Conservation (phyloP, 73 alveolate species). For the Paramecium bursaria region DNA sequence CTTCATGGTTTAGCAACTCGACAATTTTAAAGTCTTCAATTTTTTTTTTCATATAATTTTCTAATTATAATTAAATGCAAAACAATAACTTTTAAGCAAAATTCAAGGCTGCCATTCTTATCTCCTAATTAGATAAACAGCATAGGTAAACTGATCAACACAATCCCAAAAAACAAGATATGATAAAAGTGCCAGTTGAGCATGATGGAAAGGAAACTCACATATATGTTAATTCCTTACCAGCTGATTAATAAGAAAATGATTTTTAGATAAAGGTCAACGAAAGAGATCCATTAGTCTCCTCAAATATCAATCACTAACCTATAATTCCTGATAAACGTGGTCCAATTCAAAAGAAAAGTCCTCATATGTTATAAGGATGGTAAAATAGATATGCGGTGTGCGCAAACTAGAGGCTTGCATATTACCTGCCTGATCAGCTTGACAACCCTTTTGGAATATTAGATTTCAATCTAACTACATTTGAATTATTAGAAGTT, state of each 20-base stretch:
- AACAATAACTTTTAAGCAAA: too few relatives aligned
- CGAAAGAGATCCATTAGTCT: neutral
- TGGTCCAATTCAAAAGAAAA: slow-evolving; percentile 17
- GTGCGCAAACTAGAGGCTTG: neutral
- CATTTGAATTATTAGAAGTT: neutral
- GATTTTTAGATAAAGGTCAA: too few relatives aligned
- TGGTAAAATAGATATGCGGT: slow-evolving; percentile 32
- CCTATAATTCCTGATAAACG: neutral
- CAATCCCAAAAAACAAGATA: neutral
- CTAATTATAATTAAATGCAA: too few relatives aligned
- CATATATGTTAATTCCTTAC: neutral
- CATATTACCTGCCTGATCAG: slow-evolving; percentile 10
- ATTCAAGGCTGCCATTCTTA: neutral
- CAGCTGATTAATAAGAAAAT: neutral
- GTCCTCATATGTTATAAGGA: slow-evolving; percentile 25
- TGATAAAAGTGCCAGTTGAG: neutral
- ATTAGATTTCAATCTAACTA: slow-evolving; percentile 29
- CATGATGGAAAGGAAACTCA: neutral
- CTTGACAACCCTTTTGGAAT: slow-evolving; percentile 1
- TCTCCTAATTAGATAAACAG: neutral
- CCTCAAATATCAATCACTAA: neutral
- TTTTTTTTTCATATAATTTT: too few relatives aligned
- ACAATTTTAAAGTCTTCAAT: too few relatives aligned
- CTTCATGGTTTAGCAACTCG: too few relatives aligned
- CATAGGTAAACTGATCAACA: neutral